Percentiles rank a stretch among this genome's conserved stretches.
Conservation (phyloP, 2,329 filamentous ascomycete species). For the Coniella lustricola region DNA sequence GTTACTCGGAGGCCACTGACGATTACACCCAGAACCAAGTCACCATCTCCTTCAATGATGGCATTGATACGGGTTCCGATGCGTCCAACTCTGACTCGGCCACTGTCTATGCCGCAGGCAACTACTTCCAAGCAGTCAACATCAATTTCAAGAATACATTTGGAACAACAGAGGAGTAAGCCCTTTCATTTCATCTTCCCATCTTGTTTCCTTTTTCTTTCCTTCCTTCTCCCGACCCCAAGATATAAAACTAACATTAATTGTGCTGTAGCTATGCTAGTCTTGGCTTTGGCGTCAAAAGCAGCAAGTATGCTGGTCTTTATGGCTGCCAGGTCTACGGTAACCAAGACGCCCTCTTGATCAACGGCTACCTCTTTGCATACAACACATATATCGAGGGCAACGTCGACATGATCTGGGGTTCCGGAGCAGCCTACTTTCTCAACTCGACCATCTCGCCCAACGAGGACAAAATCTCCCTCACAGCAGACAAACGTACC, state of each 20-base stretch:
- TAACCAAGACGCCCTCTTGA: conserved; percentile 31
- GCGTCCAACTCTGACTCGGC: conserved; percentile 30
- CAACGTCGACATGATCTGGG: conserved; percentile 36
- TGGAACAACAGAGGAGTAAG: conserved; percentile 24
- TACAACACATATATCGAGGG: conserved; percentile 33
- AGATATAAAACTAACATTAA: background rate
- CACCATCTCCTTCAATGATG: conserved; percentile 20
- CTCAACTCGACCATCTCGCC: conserved; percentile 26
- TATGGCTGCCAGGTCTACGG: conserved; percentile 26
- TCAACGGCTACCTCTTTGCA: conserved; percentile 31
- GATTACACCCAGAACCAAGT: conserved; percentile 28
- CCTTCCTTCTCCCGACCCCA: too few relatives aligned
- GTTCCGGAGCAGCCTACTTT: conserved; percentile 37
- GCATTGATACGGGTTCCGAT: conserved; percentile 30
- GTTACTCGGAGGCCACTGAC: conserved; percentile 28
- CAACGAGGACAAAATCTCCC: conserved; percentile 24
- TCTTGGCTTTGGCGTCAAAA: conserved; percentile 33
- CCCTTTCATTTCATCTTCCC: too few relatives aligned
- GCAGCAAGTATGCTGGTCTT: conserved; percentile 30
- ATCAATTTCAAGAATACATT: conserved; percentile 33
- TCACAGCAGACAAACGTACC: conserved; percentile 31
- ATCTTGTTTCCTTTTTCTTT: background rate
- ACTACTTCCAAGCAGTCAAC: conserved; percentile 31
- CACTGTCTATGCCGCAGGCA: conserved; percentile 32
- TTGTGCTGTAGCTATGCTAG: conserved; percentile 24